Percentiles rank a stretch among this genome's conserved stretches.
Evolutionary conservation across 495 filamentous ascomycete species (phyloP).

Genomic region (Pyrenula aspistea): DNA sequence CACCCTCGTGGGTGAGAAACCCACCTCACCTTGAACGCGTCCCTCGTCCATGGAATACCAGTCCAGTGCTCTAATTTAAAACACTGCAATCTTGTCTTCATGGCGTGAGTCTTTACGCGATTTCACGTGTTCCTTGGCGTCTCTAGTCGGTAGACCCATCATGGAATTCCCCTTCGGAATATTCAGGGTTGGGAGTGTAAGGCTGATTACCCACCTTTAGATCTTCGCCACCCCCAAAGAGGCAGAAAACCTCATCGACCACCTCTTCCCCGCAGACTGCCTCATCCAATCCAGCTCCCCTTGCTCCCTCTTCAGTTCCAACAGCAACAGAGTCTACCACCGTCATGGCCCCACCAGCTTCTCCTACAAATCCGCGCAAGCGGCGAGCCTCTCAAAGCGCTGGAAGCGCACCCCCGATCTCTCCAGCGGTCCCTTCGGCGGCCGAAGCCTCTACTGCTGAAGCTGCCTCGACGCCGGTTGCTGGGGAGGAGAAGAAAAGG

Average conservation of each 20-base stretch:
- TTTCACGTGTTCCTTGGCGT: neutral
- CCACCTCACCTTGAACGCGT: neutral
- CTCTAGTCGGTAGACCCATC: no score
- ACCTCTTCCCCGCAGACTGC: constrained; percentile 18
- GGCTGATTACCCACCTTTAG: constrained; percentile 5
- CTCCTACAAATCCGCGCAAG: constrained; percentile 29
- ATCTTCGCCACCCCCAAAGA: constrained; percentile 19
- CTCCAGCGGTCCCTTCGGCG: constrained; percentile 17
- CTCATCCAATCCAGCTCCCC: constrained; percentile 28
- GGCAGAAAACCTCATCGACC: constrained; percentile 5
- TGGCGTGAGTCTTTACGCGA: neutral
- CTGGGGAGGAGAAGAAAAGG: constrained; percentile 42
- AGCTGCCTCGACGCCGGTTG: constrained; percentile 15
- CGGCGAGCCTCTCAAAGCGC: constrained; percentile 27
- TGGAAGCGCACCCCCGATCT: constrained; percentile 17
- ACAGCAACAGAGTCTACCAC: constrained; percentile 26
- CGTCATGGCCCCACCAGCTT: constrained; percentile 8
- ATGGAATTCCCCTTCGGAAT: no score
- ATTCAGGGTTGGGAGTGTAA: neutral
- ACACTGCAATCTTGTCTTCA: neutral
- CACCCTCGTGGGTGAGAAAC: neutral
- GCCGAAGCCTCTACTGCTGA: constrained; percentile 16
- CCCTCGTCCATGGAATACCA: neutral
- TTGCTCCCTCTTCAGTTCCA: constrained; percentile 19
- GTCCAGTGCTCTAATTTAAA: neutral